These are phyloP conservation scores for Nicotiana benthamiana DNA, from an alignment of 257 asterid genomes.

Conservation along the genomic window DNA sequence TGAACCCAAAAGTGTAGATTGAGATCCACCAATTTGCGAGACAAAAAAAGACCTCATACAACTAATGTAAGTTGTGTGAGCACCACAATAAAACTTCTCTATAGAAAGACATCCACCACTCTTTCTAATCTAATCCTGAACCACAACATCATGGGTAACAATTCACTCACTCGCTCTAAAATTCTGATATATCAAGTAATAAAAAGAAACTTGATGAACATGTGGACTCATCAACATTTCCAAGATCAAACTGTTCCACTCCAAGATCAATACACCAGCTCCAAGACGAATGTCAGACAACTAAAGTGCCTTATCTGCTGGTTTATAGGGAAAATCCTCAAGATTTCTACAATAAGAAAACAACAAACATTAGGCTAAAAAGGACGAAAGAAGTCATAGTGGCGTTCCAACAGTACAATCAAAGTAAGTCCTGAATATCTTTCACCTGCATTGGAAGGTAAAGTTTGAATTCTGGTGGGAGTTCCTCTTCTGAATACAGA, in stretches of 20 bases:
- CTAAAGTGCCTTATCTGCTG: neutral
- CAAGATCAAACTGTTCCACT: neutral
- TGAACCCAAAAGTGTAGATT: no score
- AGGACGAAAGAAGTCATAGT: neutral
- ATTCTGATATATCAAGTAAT: no score
- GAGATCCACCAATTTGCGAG: no score
- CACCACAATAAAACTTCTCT: no score
- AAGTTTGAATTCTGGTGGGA: conserved; percentile 93
- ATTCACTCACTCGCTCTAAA: neutral
- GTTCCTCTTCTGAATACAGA: conserved; percentile 91
- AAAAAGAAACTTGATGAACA: neutral
- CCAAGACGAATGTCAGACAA: neutral
- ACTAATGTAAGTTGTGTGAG: no score
- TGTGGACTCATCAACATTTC: neutral
- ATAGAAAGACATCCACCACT: neutral
- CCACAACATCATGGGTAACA: neutral
- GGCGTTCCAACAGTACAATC: neutral
- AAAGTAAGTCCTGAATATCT: neutral
- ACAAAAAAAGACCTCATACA: no score
- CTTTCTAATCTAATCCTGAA: neutral
- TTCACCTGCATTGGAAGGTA: conserved; percentile 94
- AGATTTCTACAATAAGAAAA: neutral
- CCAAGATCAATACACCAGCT: neutral
- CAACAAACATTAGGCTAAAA: neutral
- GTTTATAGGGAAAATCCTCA: neutral